phyloP scores from a whole-genome alignment of 75 land plant species.

The Picea glauca region DNA sequence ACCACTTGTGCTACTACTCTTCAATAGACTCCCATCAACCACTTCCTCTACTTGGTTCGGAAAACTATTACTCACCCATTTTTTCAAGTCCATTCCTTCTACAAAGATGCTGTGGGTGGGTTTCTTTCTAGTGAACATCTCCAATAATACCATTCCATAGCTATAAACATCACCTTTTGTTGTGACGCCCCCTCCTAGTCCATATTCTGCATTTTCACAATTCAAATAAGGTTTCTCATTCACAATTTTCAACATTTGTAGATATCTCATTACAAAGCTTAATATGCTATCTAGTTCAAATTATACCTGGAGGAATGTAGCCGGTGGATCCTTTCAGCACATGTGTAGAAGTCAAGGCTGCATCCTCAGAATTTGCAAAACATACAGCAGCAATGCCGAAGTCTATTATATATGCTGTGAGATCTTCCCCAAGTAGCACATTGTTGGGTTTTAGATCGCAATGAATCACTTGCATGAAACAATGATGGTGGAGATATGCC shows the following conservation, averaged over 20 bases:
- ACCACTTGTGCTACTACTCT: not conserved
- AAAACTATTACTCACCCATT: not conserved
- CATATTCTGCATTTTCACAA: not conserved
- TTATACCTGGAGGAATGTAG: slow-evolving; percentile 34
- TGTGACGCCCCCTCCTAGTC: not conserved
- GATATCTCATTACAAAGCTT: not conserved
- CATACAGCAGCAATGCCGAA: slow-evolving; percentile 53
- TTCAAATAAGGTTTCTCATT: not conserved
- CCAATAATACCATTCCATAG: not conserved
- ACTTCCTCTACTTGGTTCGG: not conserved
- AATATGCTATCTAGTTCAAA: not conserved
- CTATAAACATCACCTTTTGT: not conserved
- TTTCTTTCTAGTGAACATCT: not conserved
- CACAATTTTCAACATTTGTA: not conserved
- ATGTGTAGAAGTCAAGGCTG: not conserved
- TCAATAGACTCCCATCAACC: not conserved
- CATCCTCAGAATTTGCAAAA: not conserved
- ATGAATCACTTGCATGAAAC: slow-evolving; percentile 42
- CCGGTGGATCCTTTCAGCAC: slow-evolving; percentile 26
- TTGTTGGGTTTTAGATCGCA: slow-evolving; percentile 64
- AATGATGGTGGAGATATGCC: slow-evolving; percentile 55
- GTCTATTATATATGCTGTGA: slow-evolving; percentile 52
- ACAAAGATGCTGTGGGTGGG: not conserved
- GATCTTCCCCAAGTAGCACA: slow-evolving; percentile 56
- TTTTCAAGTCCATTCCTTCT: not conserved